phyloP scores from a whole-genome alignment of 192 early-diverging fungal species.

The Dissophora ornata region DNA sequence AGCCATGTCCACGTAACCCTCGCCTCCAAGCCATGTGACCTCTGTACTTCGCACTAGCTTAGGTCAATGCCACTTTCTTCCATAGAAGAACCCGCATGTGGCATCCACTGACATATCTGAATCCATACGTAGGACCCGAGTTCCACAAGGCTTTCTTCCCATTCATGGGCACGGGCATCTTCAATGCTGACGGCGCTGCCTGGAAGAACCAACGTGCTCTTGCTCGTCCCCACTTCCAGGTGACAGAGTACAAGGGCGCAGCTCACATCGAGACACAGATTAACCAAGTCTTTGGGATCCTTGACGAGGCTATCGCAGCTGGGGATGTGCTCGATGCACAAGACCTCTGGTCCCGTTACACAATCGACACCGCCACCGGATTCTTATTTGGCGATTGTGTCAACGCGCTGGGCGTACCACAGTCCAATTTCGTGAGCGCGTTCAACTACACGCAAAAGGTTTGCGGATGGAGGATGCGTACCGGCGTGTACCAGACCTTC shows the following conservation, averaged over 20 bases:
- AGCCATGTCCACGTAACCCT: too few relatives aligned
- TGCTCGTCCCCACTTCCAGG: constrained; percentile 50
- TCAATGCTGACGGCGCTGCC: constrained; percentile 42
- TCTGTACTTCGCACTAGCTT: too few relatives aligned
- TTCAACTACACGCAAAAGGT: constrained; percentile 47
- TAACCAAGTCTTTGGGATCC: constrained; percentile 43
- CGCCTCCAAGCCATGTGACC: too few relatives aligned
- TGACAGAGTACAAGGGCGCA: constrained; percentile 50
- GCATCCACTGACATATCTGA: not conserved
- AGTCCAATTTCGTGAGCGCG: constrained; percentile 32
- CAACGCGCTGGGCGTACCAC: constrained; percentile 36
- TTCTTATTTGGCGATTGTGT: constrained; percentile 49
- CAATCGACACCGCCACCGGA: constrained; percentile 36
- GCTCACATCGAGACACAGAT: constrained; percentile 50
- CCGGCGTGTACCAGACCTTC: constrained; percentile 35
- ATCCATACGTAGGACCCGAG: constrained; percentile 13
- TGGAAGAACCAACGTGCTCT: constrained; percentile 53
- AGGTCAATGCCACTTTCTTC: too few relatives aligned
- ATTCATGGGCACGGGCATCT: constrained; percentile 53
- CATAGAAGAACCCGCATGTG: too few relatives aligned
- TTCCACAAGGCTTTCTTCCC: constrained; percentile 47
- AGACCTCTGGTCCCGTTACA: constrained; percentile 51
- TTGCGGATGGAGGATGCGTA: constrained; percentile 41
- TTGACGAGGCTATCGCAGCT: constrained; percentile 17
- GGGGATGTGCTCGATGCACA: constrained; percentile 18